phyloP scores from a whole-genome alignment of 495 filamentous ascomycete genomes.

The Lepidopterella palustris region DNA sequence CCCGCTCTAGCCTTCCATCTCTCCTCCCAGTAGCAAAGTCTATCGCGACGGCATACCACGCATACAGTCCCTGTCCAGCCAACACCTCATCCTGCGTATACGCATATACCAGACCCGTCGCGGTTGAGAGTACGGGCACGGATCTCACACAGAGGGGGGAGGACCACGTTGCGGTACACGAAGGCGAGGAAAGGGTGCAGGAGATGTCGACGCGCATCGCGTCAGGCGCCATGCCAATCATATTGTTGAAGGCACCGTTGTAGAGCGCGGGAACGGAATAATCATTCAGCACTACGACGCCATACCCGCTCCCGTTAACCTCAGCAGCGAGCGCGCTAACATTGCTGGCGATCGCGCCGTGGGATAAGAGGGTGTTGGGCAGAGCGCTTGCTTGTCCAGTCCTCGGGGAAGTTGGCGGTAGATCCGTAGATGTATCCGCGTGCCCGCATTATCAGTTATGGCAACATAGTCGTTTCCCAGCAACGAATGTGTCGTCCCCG shows the following conservation, averaged over 20 bases:
- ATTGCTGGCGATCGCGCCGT: background rate
- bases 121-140: background rate
- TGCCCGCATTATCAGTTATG: background rate
- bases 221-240: background rate
- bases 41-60: background rate
- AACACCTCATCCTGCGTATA: background rate
- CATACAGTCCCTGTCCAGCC: background rate
- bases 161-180: background rate
- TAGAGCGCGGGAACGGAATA: background rate
- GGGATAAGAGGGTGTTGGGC: background rate
- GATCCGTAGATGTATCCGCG: background rate
- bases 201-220: background rate
- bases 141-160: background rate
- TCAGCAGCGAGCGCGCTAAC: background rate
- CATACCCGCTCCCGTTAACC: background rate
- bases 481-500: background rate
- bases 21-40: background rate
- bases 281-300: background rate
- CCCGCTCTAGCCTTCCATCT: background rate
- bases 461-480: background rate
- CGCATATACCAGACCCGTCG: background rate
- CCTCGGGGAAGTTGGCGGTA: background rate
- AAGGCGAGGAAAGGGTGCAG: too few relatives aligned
- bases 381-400: background rate
- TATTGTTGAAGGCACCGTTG: background rate